Evolutionary conservation across 345 rosid genomes (phyloP), one percentile per base, ranked within the genome.

Genomic region (Rhodamnia rubescens): DNA sequence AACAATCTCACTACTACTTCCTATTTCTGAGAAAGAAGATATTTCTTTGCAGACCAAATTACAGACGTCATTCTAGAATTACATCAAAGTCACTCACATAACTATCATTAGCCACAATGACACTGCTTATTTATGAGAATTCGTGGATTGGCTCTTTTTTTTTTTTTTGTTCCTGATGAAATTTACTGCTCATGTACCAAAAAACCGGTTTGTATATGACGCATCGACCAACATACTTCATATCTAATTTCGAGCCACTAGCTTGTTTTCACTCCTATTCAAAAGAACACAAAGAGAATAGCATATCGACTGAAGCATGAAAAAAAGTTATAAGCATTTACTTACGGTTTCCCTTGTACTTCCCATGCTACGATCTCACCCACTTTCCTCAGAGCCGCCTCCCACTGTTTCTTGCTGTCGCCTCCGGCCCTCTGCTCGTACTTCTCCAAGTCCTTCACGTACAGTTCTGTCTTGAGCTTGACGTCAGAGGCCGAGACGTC

Each of bases 151-250:
- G 40, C 40, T 36, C 3, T 36, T 36, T 36, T 36, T 36, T 36
- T 36, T 36, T 36, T 36, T 36, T 36, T 36, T 36, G 2, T 3
- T 3, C 40, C 40, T 36, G 40, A 36, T 27, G 5, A 59, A 59
- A 59, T 27, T 59, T 27, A 14, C 4, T 27, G 2, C 74, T 59
- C 74, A 59, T 6, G 0, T 14, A 0, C 9, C 20, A 59, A 59
- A 61, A 53, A 58, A 5, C 0, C 32, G 18, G 16, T 58, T n/a
- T 58, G 32, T 5, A 0, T n/a, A n/a, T 2, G 69, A 1, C 1
- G n/a, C 59, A 8, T 22, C 1, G 0, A 55, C 0, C 2, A 1
- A 0, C 24, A 55, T 55, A 57, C 12, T 55, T 55, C 0, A 3
- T 12, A 12, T 58, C 1, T 1, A 58, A 26, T 58, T 58, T 58